phyloP scores from a whole-genome alignment of 2,329 filamentous ascomycete species.

The Coniochaeta ligniaria region DNA sequence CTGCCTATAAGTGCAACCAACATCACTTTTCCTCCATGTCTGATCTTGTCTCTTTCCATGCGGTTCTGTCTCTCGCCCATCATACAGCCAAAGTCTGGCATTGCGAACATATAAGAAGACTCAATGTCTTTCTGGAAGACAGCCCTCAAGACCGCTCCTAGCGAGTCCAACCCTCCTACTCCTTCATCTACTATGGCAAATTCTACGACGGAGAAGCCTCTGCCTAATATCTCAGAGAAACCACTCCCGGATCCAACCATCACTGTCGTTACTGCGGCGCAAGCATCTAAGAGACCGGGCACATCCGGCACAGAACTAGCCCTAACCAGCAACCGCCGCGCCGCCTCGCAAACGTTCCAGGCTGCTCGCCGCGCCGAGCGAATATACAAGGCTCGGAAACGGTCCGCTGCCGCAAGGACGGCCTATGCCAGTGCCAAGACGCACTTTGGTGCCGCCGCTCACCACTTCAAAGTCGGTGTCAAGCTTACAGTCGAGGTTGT shows the following conservation, averaged over 20 bases:
- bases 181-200: no score
- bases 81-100: background rate
- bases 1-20: background rate
- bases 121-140: constrained; percentile 6
- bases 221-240: constrained; percentile 9
- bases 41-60: background rate
- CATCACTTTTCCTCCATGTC: background rate
- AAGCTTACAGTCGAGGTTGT: constrained; percentile 23
- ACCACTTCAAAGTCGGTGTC: constrained; percentile 27
- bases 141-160: constrained; percentile 1
- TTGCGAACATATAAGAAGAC: no score
- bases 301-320: constrained; percentile 35
- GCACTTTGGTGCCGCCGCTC: constrained; percentile 28
- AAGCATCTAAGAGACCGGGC: constrained; percentile 22
- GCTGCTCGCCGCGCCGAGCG: constrained; percentile 32
- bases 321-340: constrained; percentile 28
- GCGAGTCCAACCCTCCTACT: background rate
- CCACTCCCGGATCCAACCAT: constrained; percentile 13
- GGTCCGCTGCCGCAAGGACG: constrained; percentile 28
- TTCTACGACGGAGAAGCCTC: background rate
- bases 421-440: constrained; percentile 28
- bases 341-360: constrained; percentile 28
- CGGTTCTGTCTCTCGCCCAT: background rate
- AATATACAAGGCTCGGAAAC: constrained; percentile 32
- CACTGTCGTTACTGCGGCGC: background rate